phyloP scores from a whole-genome alignment of 2,329 filamentous ascomycete genomes.

The Aspergillus latus region DNA sequence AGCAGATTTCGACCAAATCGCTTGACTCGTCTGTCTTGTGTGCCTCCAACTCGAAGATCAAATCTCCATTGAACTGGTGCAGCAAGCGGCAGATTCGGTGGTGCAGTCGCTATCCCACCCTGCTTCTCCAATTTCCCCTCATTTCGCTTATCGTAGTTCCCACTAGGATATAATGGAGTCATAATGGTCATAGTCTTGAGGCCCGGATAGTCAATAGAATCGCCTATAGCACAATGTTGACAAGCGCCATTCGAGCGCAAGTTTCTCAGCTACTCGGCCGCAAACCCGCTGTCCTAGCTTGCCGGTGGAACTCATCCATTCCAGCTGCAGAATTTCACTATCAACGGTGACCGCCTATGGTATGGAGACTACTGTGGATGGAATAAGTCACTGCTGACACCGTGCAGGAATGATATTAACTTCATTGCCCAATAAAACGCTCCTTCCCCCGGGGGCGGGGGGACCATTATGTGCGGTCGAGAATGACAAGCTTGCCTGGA shows the following conservation, averaged over 20 bases:
- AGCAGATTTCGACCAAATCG: no score
- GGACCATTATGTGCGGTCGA: neutral
- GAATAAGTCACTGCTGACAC: neutral
- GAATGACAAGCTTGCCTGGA: neutral
- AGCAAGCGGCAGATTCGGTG: no score
- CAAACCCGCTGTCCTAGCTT: neutral
- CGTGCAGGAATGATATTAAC: neutral
- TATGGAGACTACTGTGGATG: neutral
- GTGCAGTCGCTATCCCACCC: no score
- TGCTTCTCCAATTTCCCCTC: no score
- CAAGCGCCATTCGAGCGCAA: no score
- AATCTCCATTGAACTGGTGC: no score
- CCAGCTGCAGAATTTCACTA: neutral
- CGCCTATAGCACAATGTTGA: neutral
- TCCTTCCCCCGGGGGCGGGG: neutral
- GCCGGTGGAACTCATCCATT: neutral
- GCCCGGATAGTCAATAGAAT: neutral
- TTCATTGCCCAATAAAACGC: neutral
- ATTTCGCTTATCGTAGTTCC: neutral
- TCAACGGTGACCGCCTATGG: conserved; percentile 1
- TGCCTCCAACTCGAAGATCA: no score
- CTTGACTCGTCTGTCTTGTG: no score
- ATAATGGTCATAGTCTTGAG: neutral
- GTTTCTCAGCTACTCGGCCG: neutral
- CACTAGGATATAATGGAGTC: neutral